Evolutionary conservation across 495 filamentous ascomycete species (phyloP), one percentile per base, ranked within the genome.

Genomic region (Penicillium coprophilum): DNA sequence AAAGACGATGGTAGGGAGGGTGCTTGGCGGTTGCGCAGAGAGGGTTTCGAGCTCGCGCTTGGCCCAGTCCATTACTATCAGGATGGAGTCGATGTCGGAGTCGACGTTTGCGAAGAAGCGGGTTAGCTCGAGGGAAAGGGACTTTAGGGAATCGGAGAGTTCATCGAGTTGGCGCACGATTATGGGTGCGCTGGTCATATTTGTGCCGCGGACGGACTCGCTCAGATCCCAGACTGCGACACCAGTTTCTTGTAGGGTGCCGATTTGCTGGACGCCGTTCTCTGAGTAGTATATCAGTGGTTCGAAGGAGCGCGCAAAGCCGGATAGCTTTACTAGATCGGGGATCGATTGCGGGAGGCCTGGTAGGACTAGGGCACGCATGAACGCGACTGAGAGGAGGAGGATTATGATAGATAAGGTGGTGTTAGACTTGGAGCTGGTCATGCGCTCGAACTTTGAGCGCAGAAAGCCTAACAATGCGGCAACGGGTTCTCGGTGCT

Each of bases 41-140:
- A 86, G 66, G 0, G 72, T 74, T 48, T 77, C 73, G 10, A 96
- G 82, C 71, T 96, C 90, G 46, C 90, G 86, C 64, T 87, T 86
- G 31, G 90, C 89, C 92, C 92, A 96, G 69, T 95, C 90, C 91
- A 96, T 96, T 13, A 92, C 89, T 40, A 93, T 87, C 27, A 96
- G 78, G 55, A 96, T 94, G 51, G 87, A 85, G 67, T 96, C 92
- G 58, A 96, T 87, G 62, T 96, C 92, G 12, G 90, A 89, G 67
- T 96, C 89, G 13, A 96, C 90, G 55, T 90, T 90, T 32, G 91
- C 87, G 64, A 96, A 96, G 72, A 96, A 96, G 59, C 84, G 84
- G 7, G 88, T 93, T 21, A 96, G 75, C 62, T 95, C 91, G 11
- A 90, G 77, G 3, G 88, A 87, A 1, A 96, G 78, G 2, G 82